Percentiles rank a stretch among this genome's conserved stretches.
Conservation (phyloP, 179 eudicot genomes). For the Camellia oleifera region DNA sequence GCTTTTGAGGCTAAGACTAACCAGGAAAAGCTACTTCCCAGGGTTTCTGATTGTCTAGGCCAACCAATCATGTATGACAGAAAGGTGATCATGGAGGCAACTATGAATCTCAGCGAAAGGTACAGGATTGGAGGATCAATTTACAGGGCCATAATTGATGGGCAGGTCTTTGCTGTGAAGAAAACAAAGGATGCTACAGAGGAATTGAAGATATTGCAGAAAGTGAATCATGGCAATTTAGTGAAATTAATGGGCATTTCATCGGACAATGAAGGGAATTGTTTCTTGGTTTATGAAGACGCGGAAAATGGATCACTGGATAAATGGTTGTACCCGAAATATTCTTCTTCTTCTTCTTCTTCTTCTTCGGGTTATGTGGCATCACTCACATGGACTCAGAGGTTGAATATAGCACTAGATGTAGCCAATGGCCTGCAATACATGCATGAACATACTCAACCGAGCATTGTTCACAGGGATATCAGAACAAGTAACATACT, state of each 20-base stretch:
- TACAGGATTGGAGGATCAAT: constrained; percentile 37
- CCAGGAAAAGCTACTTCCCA: constrained; percentile 35
- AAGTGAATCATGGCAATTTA: constrained; percentile 41
- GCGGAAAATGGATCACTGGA: constrained; percentile 45
- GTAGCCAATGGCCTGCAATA: constrained; percentile 48
- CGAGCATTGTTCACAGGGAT: constrained; percentile 17
- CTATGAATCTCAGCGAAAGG: constrained; percentile 33
- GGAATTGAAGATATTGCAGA: constrained; percentile 44
- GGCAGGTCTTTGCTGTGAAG: constrained; percentile 33
- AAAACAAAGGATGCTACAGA: constrained; percentile 28
- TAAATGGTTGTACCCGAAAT: constrained; percentile 29
- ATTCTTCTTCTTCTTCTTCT: background rate
- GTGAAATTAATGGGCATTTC: constrained; percentile 43
- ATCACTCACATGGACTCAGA: constrained; percentile 35
- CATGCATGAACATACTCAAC: constrained; percentile 49
- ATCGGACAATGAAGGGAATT: constrained; percentile 29
- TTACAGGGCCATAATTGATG: constrained; percentile 33
- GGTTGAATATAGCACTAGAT: constrained; percentile 36
- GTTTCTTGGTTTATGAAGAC: constrained; percentile 36
- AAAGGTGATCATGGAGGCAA: constrained; percentile 34
- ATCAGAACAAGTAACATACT: constrained; percentile 6
- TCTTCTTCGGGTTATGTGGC: constrained; percentile 17
- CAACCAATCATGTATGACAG: constrained; percentile 32
- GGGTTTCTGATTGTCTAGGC: constrained; percentile 43
- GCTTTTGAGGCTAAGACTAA: constrained; percentile 17